phyloP scores from a whole-genome alignment of 225 moss, liverwort and hornwort genomes.

The Lunularia cruciata region DNA sequence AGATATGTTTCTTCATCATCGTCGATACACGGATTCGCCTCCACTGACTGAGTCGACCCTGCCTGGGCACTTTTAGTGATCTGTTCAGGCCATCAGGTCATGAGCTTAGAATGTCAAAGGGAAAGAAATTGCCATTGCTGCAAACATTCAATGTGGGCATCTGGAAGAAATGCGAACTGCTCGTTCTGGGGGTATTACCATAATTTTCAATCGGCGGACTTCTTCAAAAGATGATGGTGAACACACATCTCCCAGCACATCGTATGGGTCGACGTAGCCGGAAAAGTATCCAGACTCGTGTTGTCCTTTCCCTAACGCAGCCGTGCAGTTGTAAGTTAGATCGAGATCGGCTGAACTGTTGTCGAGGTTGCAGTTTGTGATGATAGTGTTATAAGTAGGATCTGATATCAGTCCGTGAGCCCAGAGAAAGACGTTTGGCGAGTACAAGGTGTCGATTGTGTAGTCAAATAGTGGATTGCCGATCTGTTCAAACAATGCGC shows the following conservation, averaged over 20 bases:
- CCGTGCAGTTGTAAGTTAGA: background rate
- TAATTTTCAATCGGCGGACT: constrained; percentile 20
- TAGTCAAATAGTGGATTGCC: constrained; percentile 27
- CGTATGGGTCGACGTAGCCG: constrained; percentile 18
- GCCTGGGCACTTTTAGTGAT: constrained; percentile 2
- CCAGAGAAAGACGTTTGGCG: constrained; percentile 12
- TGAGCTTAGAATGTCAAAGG: background rate
- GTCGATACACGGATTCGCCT: constrained; percentile 15
- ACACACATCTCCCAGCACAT: constrained; percentile 30
- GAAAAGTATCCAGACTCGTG: background rate
- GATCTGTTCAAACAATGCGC: constrained; percentile 9
- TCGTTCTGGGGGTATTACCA: constrained; percentile 6
- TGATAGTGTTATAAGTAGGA: constrained; percentile 2
- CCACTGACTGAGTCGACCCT: background rate
- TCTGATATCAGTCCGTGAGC: constrained; percentile 23
- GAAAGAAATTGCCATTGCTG: background rate
- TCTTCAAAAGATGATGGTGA: constrained; percentile 6
- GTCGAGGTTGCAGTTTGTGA: constrained; percentile 9
- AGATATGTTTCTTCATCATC: constrained; percentile 19
- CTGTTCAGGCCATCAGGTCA: background rate
- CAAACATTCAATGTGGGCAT: background rate
- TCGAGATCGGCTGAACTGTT: background rate
- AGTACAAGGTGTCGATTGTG: background rate
- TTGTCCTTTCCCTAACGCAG: background rate
- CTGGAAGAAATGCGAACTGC: background rate